phyloP scores from a whole-genome alignment of 2,329 filamentous ascomycete species.

The Malbranchea zuffiana region DNA sequence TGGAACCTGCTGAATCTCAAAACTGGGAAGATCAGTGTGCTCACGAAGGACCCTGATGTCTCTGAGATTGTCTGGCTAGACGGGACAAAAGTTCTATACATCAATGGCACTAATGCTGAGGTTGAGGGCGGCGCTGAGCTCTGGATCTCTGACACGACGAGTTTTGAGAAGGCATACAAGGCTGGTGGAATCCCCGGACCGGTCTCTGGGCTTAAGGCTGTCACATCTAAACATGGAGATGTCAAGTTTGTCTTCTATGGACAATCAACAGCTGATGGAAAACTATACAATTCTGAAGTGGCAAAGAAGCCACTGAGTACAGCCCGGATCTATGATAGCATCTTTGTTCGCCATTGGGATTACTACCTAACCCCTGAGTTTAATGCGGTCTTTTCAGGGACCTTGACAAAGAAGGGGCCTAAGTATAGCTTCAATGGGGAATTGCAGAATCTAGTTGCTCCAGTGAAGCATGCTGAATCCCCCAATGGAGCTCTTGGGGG shows the following conservation, averaged over 20 bases:
- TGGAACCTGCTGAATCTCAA: constrained; percentile 62
- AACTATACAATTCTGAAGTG: constrained; percentile 55
- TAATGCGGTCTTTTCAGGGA: constrained; percentile 63
- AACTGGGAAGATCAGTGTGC: constrained; percentile 52
- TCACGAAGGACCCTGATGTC: constrained; percentile 55
- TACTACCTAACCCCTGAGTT: constrained; percentile 58
- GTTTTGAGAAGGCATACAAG: constrained; percentile 28
- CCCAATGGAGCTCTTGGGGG: constrained; percentile 59
- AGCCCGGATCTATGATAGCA: constrained; percentile 59
- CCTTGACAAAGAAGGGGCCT: constrained; percentile 36
- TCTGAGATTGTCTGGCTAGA: constrained; percentile 69
- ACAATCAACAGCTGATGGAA: constrained; percentile 55
- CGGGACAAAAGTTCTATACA: constrained; percentile 48
- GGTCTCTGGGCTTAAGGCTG: constrained; percentile 31
- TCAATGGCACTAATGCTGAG: constrained; percentile 38
- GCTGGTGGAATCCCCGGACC: constrained; percentile 29
- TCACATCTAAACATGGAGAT: constrained; percentile 32
- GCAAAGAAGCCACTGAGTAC: constrained; percentile 51
- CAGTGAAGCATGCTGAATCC: constrained; percentile 35
- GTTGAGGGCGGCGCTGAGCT: constrained; percentile 31
- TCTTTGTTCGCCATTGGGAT: constrained; percentile 79
- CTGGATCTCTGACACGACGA: constrained; percentile 27
- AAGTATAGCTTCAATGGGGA: constrained; percentile 43
- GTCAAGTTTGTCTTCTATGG: constrained; percentile 47
- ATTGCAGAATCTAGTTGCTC: constrained; percentile 38